A percentile compares a stretch with the other conserved stretches of the same genome.
Evolutionary conservation across 352 stramenopile species (phyloP).

Genomic region (Phytopythium cucurbitacearum): DNA sequence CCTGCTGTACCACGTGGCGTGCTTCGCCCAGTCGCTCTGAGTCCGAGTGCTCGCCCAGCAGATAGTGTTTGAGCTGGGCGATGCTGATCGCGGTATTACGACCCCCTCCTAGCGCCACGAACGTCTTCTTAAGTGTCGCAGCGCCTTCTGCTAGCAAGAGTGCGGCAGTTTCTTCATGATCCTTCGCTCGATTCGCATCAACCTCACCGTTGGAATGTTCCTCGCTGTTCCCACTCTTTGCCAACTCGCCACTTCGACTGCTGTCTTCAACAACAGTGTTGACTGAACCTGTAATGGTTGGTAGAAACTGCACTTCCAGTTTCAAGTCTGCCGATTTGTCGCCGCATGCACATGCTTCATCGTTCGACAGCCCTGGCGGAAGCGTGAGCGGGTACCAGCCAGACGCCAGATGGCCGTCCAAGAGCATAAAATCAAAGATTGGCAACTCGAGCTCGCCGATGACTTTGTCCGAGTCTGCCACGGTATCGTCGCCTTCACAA

Average conservation of each 20-base stretch:
- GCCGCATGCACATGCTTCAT: background rate
- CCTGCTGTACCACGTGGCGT: constrained; percentile 24
- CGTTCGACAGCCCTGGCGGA: background rate
- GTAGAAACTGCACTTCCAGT: constrained; percentile 43
- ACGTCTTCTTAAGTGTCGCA: constrained; percentile 35
- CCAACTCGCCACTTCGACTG: too few species aligned
- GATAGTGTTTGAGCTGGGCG: constrained; percentile 17
- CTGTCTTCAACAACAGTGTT: background rate
- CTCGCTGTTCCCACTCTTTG: too few species aligned
- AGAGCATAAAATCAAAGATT: constrained; percentile 43
- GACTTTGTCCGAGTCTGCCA: background rate
- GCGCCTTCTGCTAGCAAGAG: constrained; percentile 35
- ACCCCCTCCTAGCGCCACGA: constrained; percentile 31
- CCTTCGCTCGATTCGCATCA: background rate
- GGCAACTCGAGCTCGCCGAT: constrained; percentile 31
- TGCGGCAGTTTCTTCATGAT: background rate
- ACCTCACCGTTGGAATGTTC: background rate
- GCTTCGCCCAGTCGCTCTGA: constrained; percentile 3
- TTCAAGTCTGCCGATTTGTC: constrained; percentile 17
- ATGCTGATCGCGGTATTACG: constrained; percentile 26
- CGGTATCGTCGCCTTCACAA: background rate
- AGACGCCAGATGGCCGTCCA: constrained; percentile 30
- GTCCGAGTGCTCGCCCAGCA: constrained; percentile 3
- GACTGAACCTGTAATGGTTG: constrained; percentile 1
- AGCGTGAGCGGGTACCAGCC: constrained; percentile 23